phyloP scores from a whole-genome alignment of 805 yeast genomes.

The Wickerhamomyces mucosus region DNA sequence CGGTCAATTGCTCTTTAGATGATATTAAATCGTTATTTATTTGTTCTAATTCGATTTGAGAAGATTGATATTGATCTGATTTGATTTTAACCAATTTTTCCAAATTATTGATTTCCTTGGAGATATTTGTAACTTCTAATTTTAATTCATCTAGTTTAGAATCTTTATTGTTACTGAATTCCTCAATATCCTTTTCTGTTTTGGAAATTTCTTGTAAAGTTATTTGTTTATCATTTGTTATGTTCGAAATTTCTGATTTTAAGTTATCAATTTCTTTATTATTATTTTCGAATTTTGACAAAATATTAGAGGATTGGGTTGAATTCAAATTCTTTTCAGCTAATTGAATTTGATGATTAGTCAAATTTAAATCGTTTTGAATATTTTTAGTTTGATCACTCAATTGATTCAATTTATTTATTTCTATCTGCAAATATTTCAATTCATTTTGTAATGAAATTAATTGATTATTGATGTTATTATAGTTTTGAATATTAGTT shows the following conservation, averaged over 20 bases:
- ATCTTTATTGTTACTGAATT: slow-evolving; percentile 72
- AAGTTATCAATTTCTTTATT: slow-evolving; percentile 36
- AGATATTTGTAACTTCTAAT: slow-evolving; percentile 36
- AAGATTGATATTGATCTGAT: slow-evolving; percentile 48
- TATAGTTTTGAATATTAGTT: slow-evolving; percentile 56
- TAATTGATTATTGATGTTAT: slow-evolving; percentile 32
- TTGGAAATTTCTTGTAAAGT: slow-evolving; percentile 35
- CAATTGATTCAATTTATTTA: slow-evolving; percentile 32
- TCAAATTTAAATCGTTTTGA: slow-evolving; percentile 49
- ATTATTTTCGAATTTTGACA: slow-evolving; percentile 39
- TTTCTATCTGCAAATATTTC: slow-evolving; percentile 26
- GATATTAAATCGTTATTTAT: slow-evolving; percentile 43
- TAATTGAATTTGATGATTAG: slow-evolving; percentile 48
- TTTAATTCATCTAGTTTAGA: slow-evolving; percentile 63
- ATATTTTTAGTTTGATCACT: slow-evolving; percentile 42
- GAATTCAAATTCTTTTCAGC: slow-evolving; percentile 45
- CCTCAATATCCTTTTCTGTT: slow-evolving; percentile 71
- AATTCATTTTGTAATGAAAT: slow-evolving; percentile 35
- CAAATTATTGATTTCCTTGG: slow-evolving; percentile 23
- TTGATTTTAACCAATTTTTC: slow-evolving; percentile 34
- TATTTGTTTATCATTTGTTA: slow-evolving; percentile 22
- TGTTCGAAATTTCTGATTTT: slow-evolving; percentile 26
- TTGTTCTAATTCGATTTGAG: slow-evolving; percentile 67
- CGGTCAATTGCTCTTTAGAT: slow-evolving; percentile 32
- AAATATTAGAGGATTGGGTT: slow-evolving; percentile 47